phyloP scores from a whole-genome alignment of 2,329 filamentous ascomycete species.

The Colletotrichum tofieldiae region DNA sequence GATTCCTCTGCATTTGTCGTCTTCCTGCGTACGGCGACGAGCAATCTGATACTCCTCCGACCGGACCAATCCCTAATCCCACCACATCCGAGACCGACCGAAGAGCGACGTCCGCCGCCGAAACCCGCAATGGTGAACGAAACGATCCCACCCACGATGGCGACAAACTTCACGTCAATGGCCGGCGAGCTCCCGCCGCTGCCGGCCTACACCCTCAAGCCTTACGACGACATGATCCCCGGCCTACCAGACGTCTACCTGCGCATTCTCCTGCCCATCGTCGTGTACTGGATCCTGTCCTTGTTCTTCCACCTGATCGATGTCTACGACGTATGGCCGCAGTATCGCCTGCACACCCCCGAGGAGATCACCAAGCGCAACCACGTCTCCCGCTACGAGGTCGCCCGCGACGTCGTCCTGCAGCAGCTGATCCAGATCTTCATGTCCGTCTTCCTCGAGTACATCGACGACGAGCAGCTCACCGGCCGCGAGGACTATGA shows the following conservation, averaged over 20 bases:
- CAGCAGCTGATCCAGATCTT: slow-evolving; percentile 92
- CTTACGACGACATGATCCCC: slow-evolving; percentile 80
- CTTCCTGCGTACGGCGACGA: not conserved
- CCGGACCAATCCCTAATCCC: slow-evolving; percentile 8
- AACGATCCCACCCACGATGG: slow-evolving; percentile 50
- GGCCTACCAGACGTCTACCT: slow-evolving; percentile 88
- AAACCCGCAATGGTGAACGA: slow-evolving; percentile 58
- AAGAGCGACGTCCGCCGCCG: slow-evolving; percentile 8
- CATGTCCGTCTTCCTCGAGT: slow-evolving; percentile 77
- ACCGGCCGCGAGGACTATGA: slow-evolving; percentile 88
- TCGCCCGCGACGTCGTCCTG: slow-evolving; percentile 90
- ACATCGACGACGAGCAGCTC: slow-evolving; percentile 82
- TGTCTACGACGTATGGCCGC: slow-evolving; percentile 85
- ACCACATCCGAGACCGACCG: slow-evolving; percentile 11
- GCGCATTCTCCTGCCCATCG: slow-evolving; percentile 81
- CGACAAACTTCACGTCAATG: slow-evolving; percentile 68
- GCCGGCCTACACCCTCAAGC: slow-evolving; percentile 82
- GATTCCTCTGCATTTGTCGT: not conserved
- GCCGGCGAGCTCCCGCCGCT: slow-evolving; percentile 83
- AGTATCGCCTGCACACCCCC: slow-evolving; percentile 95
- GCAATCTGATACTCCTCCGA: not conserved
- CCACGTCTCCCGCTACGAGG: slow-evolving; percentile 86
- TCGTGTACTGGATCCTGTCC: slow-evolving; percentile 92
- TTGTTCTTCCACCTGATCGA: slow-evolving; percentile 91
- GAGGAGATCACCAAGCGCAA: slow-evolving; percentile 92